These are phyloP conservation scores for Talaromyces amestolkiae DNA, from an alignment of 2,329 filamentous ascomycete genomes.

Conservation along the genomic window DNA sequence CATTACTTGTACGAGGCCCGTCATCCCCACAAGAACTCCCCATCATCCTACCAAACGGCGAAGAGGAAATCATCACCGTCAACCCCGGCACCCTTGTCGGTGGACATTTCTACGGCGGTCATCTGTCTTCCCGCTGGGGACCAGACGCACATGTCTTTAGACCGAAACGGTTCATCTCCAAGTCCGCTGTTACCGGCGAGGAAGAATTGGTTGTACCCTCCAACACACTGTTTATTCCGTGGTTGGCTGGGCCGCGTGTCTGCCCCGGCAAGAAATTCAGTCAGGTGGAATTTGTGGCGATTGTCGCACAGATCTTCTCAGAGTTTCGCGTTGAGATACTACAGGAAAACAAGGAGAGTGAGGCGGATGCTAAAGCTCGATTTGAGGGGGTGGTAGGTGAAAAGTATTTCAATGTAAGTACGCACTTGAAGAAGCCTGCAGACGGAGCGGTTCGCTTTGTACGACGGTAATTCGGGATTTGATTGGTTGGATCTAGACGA, in stretches of 20 bases:
- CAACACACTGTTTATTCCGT: not conserved
- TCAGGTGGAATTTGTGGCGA: not conserved
- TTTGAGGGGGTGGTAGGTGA: not conserved
- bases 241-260: not conserved
- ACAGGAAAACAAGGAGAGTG: not conserved
- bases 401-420: conserved; percentile 9
- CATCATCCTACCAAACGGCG: not conserved
- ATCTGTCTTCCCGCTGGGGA: not conserved
- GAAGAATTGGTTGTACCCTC: not conserved
- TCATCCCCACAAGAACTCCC: not conserved
- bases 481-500: not conserved
- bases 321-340: not conserved
- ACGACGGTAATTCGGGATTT: not conserved
- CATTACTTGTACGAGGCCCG: not conserved
- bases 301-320: not conserved
- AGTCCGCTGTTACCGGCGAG: not conserved
- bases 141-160: not conserved
- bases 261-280: conserved; percentile 1
- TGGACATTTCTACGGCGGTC: conserved; percentile 1
- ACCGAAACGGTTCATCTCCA: not conserved
- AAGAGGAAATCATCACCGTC: not conserved
- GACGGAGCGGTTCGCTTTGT: conserved; percentile 3
- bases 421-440: conserved; percentile 2
- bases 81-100: conserved; percentile 1
- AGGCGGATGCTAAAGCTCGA: not conserved